Percentiles rank a stretch among this genome's conserved stretches.
Evolutionary conservation across 1,284 basidiomycete genomes (phyloP).

Genomic region (Cryptococcus sp.): DNA sequence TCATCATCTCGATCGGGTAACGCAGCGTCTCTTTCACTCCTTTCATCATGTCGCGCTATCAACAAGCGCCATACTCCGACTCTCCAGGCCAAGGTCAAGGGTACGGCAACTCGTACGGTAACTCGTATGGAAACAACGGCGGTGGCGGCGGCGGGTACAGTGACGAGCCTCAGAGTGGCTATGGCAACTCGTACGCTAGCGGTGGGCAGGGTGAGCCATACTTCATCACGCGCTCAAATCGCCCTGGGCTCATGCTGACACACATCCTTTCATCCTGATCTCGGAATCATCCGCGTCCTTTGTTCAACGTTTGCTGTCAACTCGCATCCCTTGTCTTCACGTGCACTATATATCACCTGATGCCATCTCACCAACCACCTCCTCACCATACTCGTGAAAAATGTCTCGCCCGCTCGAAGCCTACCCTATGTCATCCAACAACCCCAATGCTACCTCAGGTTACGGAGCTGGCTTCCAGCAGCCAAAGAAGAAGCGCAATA

Average conservation of each 20-base stretch:
- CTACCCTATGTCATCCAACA: slow-evolving; percentile 49
- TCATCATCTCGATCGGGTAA: neutral
- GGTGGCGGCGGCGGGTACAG: slow-evolving; percentile 29
- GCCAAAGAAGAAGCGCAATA: slow-evolving; percentile 48
- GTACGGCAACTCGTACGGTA: slow-evolving; percentile 19
- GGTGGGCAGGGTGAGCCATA: slow-evolving; percentile 18
- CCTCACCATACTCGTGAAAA: too few relatives aligned
- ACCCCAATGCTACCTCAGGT: slow-evolving; percentile 40
- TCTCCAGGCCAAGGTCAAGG: slow-evolving; percentile 21
- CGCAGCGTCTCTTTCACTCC: slow-evolving; percentile 7
- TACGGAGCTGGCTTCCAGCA: slow-evolving; percentile 22
- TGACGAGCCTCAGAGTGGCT: slow-evolving; percentile 30
- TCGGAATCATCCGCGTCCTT: too few relatives aligned
- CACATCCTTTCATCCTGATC: too few relatives aligned
- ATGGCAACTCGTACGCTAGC: slow-evolving; percentile 9
- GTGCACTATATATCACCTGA: too few relatives aligned
- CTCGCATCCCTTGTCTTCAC: too few relatives aligned
- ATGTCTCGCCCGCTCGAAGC: slow-evolving; percentile 4
- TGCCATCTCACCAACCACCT: too few relatives aligned
- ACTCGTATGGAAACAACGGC: slow-evolving; percentile 11
- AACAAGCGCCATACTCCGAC: slow-evolving; percentile 39
- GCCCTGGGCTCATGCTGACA: too few relatives aligned
- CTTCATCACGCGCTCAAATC: too few relatives aligned
- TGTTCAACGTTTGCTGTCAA: neutral
- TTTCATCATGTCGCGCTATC: slow-evolving; percentile 39